Evolutionary conservation across 768 basidiomycete species (phyloP).

Genomic region (Mycena albidolilacea): DNA sequence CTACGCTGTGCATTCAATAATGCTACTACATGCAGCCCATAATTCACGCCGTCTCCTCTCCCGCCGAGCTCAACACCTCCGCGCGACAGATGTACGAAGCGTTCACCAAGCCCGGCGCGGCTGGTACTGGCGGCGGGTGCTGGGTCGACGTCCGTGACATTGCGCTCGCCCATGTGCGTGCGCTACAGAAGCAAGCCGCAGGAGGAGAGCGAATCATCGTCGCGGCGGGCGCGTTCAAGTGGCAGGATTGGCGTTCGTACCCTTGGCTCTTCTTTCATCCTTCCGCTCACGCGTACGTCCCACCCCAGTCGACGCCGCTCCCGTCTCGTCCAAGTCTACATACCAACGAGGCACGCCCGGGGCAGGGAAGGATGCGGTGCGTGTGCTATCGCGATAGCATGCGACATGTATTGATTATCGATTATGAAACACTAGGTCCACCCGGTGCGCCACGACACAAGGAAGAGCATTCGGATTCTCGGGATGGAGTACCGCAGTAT

Average conservation of each 20-base stretch:
- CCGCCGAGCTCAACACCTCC: slow-evolving; percentile 1
- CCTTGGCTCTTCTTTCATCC: not conserved
- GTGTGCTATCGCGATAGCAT: too few relatives aligned
- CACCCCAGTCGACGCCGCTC: slow-evolving; percentile 25
- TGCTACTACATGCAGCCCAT: not conserved
- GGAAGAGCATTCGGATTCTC: slow-evolving; percentile 57
- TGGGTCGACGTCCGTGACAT: slow-evolving; percentile 64
- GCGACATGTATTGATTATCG: too few relatives aligned
- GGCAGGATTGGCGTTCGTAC: slow-evolving; percentile 39
- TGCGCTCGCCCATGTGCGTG: slow-evolving; percentile 47
- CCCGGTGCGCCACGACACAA: slow-evolving; percentile 47
- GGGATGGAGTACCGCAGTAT: slow-evolving; percentile 58
- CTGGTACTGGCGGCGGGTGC: not conserved
- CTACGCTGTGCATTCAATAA: not conserved
- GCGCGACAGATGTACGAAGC: not conserved
- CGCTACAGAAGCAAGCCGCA: slow-evolving; percentile 59
- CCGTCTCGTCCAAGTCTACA: slow-evolving; percentile 29
- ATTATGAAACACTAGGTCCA: slow-evolving; percentile 31
- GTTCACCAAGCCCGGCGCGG: not conserved
- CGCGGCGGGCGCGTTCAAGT: slow-evolving; percentile 45
- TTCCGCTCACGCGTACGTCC: too few relatives aligned
- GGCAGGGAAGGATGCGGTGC: slow-evolving; percentile 43
- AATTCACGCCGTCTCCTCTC: not conserved
- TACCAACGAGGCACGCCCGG: slow-evolving; percentile 53
- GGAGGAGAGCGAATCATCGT: slow-evolving; percentile 68